Percentiles rank a stretch among this genome's conserved stretches.
Conservation (phyloP, 2,329 filamentous ascomycete genomes). For the Epichloe elymi region DNA sequence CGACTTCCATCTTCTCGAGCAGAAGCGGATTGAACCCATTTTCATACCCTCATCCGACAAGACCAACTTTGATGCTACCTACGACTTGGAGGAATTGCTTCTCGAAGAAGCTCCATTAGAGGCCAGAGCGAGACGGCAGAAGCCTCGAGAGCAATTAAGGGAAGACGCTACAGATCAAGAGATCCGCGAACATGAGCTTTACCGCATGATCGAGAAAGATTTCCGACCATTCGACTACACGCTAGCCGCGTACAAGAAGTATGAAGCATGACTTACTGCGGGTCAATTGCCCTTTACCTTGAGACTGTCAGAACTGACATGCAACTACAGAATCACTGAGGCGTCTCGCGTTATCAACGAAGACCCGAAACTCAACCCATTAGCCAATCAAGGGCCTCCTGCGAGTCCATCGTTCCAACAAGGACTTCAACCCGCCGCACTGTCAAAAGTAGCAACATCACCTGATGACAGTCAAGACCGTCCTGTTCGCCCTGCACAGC, state of each 20-base stretch:
- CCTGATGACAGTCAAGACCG: slow-evolving; percentile 15
- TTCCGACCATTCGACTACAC: slow-evolving; percentile 97
- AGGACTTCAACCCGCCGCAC: slow-evolving; percentile 6
- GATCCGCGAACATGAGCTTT: slow-evolving; percentile 85
- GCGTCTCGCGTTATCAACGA: slow-evolving; percentile 10
- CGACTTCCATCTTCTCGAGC: slow-evolving; percentile 72
- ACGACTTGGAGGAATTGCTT: slow-evolving; percentile 86
- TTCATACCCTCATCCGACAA: slow-evolving; percentile 93
- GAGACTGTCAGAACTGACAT: slow-evolving; percentile 9
- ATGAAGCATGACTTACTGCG: slow-evolving; percentile 17
- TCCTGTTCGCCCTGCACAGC: slow-evolving; percentile 19
- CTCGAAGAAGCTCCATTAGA: slow-evolving; percentile 92
- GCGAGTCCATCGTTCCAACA: slow-evolving; percentile 1
- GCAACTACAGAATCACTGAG: slow-evolving; percentile 24
- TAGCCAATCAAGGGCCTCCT: slow-evolving; percentile 17
- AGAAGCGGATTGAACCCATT: slow-evolving; percentile 79
- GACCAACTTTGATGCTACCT: slow-evolving; percentile 97
- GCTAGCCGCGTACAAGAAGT: slow-evolving; percentile 63
- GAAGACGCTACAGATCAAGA: slow-evolving; percentile 93
- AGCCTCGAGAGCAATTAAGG: slow-evolving; percentile 80
- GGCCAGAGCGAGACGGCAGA: slow-evolving; percentile 81
- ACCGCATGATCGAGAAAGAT: slow-evolving; percentile 84
- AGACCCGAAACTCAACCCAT: slow-evolving; percentile 4
- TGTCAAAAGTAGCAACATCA: slow-evolving; percentile 5
- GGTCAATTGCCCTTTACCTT: neutral